Evolutionary conservation across 805 yeast genomes (phyloP).

Genomic region (Candida dajiaensis): DNA sequence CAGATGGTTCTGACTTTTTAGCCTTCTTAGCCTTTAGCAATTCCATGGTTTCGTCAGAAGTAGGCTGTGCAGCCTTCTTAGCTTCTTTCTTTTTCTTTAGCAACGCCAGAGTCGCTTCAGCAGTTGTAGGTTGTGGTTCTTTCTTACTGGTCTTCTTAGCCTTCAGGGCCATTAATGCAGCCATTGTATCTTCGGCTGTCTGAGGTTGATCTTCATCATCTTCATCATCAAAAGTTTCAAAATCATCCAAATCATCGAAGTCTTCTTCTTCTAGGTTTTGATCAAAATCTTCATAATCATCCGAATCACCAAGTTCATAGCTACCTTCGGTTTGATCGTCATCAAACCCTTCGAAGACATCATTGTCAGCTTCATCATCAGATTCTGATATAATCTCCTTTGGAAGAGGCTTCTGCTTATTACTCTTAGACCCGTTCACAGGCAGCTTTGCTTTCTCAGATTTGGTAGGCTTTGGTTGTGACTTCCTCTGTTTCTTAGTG

Average conservation of each 20-base stretch:
- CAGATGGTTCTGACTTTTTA: conserved; percentile 23
- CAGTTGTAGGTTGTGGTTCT: conserved; percentile 16
- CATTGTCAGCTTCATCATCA: conserved; percentile 17
- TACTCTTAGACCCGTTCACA: conserved; percentile 25
- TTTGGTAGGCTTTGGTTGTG: conserved; percentile 6
- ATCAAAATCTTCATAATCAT: conserved; percentile 24
- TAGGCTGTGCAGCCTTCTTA: conserved; percentile 11
- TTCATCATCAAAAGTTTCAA: conserved; percentile 12
- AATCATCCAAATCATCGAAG: conserved; percentile 16
- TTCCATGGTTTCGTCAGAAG: conserved; percentile 31
- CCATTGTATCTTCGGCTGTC: conserved; percentile 39
- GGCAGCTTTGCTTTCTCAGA: conserved; percentile 21
- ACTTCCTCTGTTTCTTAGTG: conserved; percentile 27
- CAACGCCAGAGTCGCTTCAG: conserved; percentile 39
- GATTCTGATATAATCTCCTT: conserved; percentile 3
- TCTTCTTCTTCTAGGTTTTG: conserved; percentile 17
- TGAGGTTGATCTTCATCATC: conserved; percentile 26
- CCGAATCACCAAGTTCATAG: conserved; percentile 19
- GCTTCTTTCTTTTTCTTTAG: conserved; percentile 26
- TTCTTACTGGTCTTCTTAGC: conserved; percentile 25
- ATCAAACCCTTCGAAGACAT: conserved; percentile 22
- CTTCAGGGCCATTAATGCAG: conserved; percentile 36
- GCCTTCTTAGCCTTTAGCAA: conserved; percentile 25
- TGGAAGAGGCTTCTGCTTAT: conserved; percentile 23
- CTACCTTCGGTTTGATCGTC: conserved; percentile 6